Conservation (phyloP, 2,329 filamentous ascomycete species). For the Myriosclerotinia curreyana region DNA sequence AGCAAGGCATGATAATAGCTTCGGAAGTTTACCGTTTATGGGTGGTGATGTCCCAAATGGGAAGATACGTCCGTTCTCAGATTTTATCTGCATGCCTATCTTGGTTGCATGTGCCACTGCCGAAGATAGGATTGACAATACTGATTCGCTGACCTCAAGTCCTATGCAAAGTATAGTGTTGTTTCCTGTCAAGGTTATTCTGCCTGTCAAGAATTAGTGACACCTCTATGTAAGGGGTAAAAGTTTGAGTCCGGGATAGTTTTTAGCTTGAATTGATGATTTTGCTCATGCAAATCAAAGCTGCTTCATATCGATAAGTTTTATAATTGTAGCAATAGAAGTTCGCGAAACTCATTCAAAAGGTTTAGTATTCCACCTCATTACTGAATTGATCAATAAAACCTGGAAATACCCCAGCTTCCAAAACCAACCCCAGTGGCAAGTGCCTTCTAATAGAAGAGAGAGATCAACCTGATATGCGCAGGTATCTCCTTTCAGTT, state of each 20-base stretch:
- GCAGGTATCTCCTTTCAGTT: background rate
- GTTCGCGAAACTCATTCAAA: background rate
- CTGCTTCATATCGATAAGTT: background rate
- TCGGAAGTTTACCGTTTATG: background rate
- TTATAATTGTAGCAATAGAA: background rate
- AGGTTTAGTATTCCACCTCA: background rate
- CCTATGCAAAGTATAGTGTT: background rate
- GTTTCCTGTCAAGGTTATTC: background rate
- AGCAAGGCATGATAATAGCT: constrained; percentile 5
- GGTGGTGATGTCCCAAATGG: background rate
- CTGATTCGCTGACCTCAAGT: constrained; percentile 8
- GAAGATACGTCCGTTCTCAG: background rate
- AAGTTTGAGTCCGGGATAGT: background rate
- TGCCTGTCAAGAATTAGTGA: background rate
- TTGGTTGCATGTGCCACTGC: background rate
- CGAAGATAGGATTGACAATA: background rate
- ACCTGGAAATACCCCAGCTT: background rate
- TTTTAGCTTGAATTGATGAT: background rate
- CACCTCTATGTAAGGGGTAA: background rate
- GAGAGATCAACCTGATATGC: background rate
- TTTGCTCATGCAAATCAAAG: constrained; percentile 1
- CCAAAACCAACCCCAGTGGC: background rate
- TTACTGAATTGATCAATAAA: background rate
- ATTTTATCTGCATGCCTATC: background rate
- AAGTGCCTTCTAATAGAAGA: background rate